Conservation (phyloP, 2,329 filamentous ascomycete species). For the Apiospora phragmitis region DNA sequence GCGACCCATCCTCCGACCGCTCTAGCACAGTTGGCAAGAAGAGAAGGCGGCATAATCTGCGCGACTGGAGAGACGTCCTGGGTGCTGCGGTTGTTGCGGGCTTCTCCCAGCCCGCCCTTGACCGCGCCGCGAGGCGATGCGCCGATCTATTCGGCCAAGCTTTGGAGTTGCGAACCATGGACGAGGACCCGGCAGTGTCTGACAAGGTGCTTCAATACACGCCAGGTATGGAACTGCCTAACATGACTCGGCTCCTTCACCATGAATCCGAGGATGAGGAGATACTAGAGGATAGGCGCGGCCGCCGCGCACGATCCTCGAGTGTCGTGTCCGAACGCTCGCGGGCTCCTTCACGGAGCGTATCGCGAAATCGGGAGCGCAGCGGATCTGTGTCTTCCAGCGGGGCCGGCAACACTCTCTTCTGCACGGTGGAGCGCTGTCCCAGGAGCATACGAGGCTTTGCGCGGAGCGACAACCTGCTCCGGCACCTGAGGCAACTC, state of each 20-base stretch:
- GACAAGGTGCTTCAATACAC: constrained; percentile 26
- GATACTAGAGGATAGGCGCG: neutral
- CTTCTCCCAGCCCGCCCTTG: constrained; percentile 64
- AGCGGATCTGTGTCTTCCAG: constrained; percentile 24
- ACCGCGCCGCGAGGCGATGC: constrained; percentile 72
- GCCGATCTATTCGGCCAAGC: constrained; percentile 71
- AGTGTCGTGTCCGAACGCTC: constrained; percentile 14
- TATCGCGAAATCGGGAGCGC: constrained; percentile 1
- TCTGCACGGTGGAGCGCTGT: constrained; percentile 40
- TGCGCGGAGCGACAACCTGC: constrained; percentile 33
- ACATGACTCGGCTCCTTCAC: neutral
- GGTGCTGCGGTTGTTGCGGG: constrained; percentile 75
- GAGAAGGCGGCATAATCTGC: constrained; percentile 35
- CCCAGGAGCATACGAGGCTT: constrained; percentile 38
- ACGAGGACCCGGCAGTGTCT: constrained; percentile 7
- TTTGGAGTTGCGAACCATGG: constrained; percentile 63
- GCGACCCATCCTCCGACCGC: neutral
- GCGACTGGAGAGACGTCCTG: constrained; percentile 86
- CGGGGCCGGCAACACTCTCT: constrained; percentile 26
- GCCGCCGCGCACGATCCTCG: constrained; percentile 11
- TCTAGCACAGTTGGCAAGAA: constrained; percentile 10
- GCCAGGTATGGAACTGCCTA: constrained; percentile 26
- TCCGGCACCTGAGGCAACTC: constrained; percentile 44
- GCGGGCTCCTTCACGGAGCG: constrained; percentile 13
- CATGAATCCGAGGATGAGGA: constrained; percentile 19